A percentile compares a stretch with the other conserved stretches of the same genome.
Evolutionary conservation across 148 eudicot genomes (phyloP).

Genomic region (Vaccinium myrtillus): DNA sequence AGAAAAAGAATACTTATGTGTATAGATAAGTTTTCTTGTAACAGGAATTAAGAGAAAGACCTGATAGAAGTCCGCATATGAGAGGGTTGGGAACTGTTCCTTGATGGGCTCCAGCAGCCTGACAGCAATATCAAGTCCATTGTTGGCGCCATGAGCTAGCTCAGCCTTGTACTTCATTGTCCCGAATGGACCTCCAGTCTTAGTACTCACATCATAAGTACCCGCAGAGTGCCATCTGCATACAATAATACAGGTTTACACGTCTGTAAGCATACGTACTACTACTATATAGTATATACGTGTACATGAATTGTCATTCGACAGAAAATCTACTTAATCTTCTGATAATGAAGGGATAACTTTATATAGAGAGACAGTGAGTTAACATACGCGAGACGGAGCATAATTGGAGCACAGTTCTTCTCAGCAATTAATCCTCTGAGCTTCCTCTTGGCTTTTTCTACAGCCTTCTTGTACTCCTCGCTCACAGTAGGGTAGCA

Average conservation of each 20-base stretch:
- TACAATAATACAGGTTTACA: neutral
- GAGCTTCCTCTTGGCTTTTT: constrained; percentile 66
- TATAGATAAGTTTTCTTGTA: neutral
- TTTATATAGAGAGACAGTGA: neutral
- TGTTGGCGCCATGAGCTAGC: constrained; percentile 63
- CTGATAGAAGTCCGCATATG: constrained; percentile 74
- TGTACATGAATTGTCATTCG: neutral
- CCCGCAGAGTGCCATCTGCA: constrained; percentile 96
- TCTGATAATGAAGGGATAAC: neutral
- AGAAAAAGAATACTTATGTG: neutral
- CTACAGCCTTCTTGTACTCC: constrained; percentile 64
- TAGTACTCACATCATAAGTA: constrained; percentile 57
- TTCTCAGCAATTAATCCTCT: constrained; percentile 72
- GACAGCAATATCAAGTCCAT: constrained; percentile 71
- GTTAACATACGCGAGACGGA: constrained; percentile 67
- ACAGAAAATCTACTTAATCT: neutral
- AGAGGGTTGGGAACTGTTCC: constrained; percentile 61
- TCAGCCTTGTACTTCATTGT: constrained; percentile 72
- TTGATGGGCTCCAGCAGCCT: constrained; percentile 69
- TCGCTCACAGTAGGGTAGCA: constrained; percentile 68
- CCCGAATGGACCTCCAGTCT: constrained; percentile 90
- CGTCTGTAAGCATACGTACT: neutral
- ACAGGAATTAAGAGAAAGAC: constrained; percentile 21
- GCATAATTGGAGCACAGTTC: constrained; percentile 81
- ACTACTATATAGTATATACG: neutral